A percentile compares a stretch with the other conserved stretches of the same genome.
These are phyloP conservation scores for Bretschneidera sinensis DNA, from an alignment of 345 rosid species.

Conservation along the genomic window DNA sequence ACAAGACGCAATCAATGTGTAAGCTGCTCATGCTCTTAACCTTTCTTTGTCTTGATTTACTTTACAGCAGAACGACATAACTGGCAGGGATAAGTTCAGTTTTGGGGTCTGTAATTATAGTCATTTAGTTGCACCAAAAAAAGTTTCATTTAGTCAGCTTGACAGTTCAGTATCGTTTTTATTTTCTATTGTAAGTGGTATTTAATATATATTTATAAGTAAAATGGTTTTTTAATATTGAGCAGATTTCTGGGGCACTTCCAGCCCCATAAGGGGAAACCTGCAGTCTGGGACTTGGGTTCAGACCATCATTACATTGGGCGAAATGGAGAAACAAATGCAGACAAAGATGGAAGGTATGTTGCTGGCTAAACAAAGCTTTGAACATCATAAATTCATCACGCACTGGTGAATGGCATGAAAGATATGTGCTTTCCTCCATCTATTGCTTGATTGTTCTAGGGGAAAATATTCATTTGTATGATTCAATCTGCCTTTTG, in stretches of 20 bases:
- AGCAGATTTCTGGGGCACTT: constrained; percentile 90
- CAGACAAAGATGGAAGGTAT: constrained; percentile 66
- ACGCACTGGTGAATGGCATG: no score
- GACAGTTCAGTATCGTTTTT: background rate
- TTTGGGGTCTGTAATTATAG: no score
- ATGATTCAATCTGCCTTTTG: constrained; percentile 7
- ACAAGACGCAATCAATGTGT: constrained; percentile 94
- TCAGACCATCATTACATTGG: constrained; percentile 50
- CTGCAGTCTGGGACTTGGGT: constrained; percentile 78
- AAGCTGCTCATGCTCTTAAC: constrained; percentile 29
- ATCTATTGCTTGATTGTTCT: background rate
- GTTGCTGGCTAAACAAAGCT: constrained; percentile 17
- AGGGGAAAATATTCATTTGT: background rate
- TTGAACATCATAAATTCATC: background rate
- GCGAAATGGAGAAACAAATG: constrained; percentile 54
- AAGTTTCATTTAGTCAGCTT: background rate
- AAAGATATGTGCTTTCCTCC: background rate
- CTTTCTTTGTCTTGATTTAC: constrained; percentile 6
- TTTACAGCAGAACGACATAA: background rate
- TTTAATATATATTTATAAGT: no score
- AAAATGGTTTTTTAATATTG: constrained; percentile 1
- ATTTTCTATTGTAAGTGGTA: background rate
- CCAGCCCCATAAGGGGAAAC: constrained; percentile 69
- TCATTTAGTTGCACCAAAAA: no score
- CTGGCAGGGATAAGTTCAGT: background rate